A percentile compares a stretch with the other conserved stretches of the same genome.
Conservation (phyloP, 2,329 filamentous ascomycete genomes). For the Erysiphe pulchra region DNA sequence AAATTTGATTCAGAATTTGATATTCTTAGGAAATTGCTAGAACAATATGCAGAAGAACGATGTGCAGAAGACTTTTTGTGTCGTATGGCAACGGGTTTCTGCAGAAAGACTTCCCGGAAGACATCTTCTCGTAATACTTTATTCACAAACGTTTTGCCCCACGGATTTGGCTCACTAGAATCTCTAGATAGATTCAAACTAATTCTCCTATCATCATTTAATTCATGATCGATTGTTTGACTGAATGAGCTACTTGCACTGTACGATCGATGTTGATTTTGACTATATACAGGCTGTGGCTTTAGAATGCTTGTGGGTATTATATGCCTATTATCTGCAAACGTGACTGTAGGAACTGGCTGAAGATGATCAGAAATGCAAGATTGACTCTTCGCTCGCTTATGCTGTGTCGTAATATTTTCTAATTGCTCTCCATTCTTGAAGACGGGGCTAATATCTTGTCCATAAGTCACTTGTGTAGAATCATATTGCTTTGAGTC, state of each 20-base stretch:
- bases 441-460: slow-evolving; percentile 4
- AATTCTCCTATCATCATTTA: not conserved
- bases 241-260: slow-evolving; percentile 5
- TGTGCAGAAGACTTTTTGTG: slow-evolving; percentile 40
- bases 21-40: slow-evolving; percentile 13
- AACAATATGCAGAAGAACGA: slow-evolving; percentile 29
- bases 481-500: slow-evolving; percentile 3
- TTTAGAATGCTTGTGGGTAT: slow-evolving; percentile 58
- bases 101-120: slow-evolving; percentile 73
- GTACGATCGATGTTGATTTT: slow-evolving; percentile 6
- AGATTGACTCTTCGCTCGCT: slow-evolving; percentile 43
- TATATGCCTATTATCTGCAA: slow-evolving; percentile 85
- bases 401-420: slow-evolving; percentile 3
- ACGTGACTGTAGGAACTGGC: slow-evolving; percentile 68
- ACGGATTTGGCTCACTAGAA: slow-evolving; percentile 15
- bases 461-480: slow-evolving; percentile 3
- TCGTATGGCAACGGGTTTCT: slow-evolving; percentile 55
- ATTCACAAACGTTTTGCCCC: slow-evolving; percentile 85
- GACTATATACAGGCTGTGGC: slow-evolving; percentile 24
- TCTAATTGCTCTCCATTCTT: slow-evolving; percentile 9
- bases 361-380: slow-evolving; percentile 25
- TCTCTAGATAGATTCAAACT: slow-evolving; percentile 9
- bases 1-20: slow-evolving; percentile 13
- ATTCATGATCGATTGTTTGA: not conserved
- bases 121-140: slow-evolving; percentile 71